These are phyloP conservation scores for Ambrosiella cleistominuta DNA, from an alignment of 2,329 filamentous ascomycete species.

Conservation along the genomic window DNA sequence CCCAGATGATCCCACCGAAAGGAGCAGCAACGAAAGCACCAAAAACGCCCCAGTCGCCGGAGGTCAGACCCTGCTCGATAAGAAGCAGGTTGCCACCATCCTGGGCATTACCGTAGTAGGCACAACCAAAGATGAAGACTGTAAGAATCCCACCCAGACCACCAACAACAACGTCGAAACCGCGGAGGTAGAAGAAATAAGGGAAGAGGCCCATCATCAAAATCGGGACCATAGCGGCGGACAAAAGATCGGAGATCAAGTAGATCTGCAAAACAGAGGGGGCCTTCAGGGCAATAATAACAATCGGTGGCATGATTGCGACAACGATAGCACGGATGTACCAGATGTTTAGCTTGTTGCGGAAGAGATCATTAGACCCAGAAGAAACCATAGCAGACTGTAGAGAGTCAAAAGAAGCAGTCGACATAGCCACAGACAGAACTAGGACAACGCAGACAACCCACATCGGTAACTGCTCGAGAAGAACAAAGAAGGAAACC, in stretches of 20 bases:
- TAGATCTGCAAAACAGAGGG: slow-evolving; percentile 67
- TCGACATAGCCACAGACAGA: slow-evolving; percentile 62
- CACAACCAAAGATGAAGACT: slow-evolving; percentile 63
- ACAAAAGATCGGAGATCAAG: slow-evolving; percentile 64
- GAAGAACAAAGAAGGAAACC: slow-evolving; percentile 57
- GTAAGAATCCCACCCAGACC: slow-evolving; percentile 61
- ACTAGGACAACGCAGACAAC: slow-evolving; percentile 68
- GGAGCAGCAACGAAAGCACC: slow-evolving; percentile 70
- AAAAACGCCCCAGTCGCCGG: slow-evolving; percentile 64
- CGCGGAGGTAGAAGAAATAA: slow-evolving; percentile 58
- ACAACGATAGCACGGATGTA: slow-evolving; percentile 53
- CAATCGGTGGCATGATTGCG: slow-evolving; percentile 53
- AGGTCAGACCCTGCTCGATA: slow-evolving; percentile 56
- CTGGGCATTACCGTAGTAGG: slow-evolving; percentile 54
- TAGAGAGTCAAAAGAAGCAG: slow-evolving; percentile 62
- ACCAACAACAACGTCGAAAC: slow-evolving; percentile 64
- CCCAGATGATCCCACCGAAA: slow-evolving; percentile 57
- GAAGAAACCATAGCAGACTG: slow-evolving; percentile 77
- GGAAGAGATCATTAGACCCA: slow-evolving; percentile 68
- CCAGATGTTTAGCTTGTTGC: slow-evolving; percentile 63
- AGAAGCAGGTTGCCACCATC: slow-evolving; percentile 51
- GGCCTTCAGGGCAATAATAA: slow-evolving; percentile 56
- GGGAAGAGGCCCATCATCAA: slow-evolving; percentile 55
- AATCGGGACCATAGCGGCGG: slow-evolving; percentile 57
- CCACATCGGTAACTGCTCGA: slow-evolving; percentile 57